Percentiles rank a stretch among this genome's conserved stretches.
phyloP scores from a whole-genome alignment of 2,329 filamentous ascomycete genomes.

The Xylariaceae sp. region DNA sequence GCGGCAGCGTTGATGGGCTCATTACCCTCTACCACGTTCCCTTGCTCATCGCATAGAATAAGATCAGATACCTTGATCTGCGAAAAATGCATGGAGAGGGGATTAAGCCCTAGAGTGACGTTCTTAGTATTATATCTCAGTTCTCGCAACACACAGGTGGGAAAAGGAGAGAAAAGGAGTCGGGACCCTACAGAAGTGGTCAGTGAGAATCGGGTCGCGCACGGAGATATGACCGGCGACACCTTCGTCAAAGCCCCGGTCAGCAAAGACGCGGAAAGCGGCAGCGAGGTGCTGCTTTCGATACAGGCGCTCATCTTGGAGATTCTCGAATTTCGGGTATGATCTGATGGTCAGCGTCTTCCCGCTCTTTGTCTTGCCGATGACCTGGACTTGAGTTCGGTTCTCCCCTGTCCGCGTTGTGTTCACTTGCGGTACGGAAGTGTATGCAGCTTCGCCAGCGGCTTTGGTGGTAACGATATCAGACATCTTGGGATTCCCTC shows the following conservation, averaged over 20 bases:
- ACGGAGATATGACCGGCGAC: conserved; percentile 60
- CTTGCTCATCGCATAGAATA: conserved; percentile 53
- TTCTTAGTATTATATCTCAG: neutral
- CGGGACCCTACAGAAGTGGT: conserved; percentile 52
- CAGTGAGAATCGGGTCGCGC: conserved; percentile 52
- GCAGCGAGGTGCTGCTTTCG: conserved; percentile 54
- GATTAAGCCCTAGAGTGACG: conserved; percentile 25
- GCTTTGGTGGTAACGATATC: neutral
- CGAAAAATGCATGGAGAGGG: conserved; percentile 53
- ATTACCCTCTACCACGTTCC: conserved; percentile 53
- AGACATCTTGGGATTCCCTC: conserved; percentile 14
- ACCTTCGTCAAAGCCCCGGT: conserved; percentile 57
- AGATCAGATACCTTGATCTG: conserved; percentile 55
- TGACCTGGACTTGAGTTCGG: conserved; percentile 26
- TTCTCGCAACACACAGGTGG: neutral
- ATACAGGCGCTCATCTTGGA: conserved; percentile 51
- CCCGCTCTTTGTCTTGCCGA: conserved; percentile 29
- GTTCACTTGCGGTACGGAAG: conserved; percentile 9
- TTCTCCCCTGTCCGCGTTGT: conserved; percentile 17
- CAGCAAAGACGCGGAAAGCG: conserved; percentile 58
- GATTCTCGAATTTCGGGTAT: conserved; percentile 41
- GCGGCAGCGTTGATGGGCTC: conserved; percentile 53
- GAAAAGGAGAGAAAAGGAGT: neutral
- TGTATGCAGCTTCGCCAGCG: conserved; percentile 9
- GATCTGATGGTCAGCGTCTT: conserved; percentile 28